Base-by-base conservation (phyloP, 208 protist genomes). In the Borovskyia barvae region DNA sequence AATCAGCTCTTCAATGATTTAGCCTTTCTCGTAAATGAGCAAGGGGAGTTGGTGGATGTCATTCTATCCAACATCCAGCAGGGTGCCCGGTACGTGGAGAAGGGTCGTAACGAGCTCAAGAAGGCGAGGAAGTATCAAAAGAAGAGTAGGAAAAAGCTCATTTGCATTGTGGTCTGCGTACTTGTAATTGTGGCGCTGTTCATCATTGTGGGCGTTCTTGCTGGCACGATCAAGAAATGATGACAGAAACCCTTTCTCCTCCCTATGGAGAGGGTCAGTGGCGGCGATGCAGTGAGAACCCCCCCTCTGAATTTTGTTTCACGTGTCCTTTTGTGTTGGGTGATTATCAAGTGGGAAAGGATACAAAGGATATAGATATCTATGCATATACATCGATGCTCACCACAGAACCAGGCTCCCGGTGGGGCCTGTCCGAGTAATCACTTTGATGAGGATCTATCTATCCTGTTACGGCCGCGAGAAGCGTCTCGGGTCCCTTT, bases 1-100 rank as follows among this genome's bases (percentile, higher is more conserved):
- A 87, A 94, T 41, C 89, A 92, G 63, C 70, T 95, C 52, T 95
- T 97, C 52, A 85, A 88, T 49, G 91, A 97, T 35, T 69, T 97
- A 0, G 91, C 88, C 32, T 78, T 93, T 50, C 72, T 97, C 20
- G 87, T 97, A 26, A 72, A 92, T 41, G 89, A 95, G 72, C 91
- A 97, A 43, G 85, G 80, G 2, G 84, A 97, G 42, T 20, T 92
- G 20, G 77, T 95, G 74, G 85, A 97, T 68, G 66, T 92, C 17
- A 83, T 97, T 55, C 55, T 87, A 7, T 59, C 51, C n/a, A 97
- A 97, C 56, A 66, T 97, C 15, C 67, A 82, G 20, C 55, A 26
- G 29, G 72, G 77, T 35, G 79, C 60, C 0, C 22, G 62, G 14
- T 93, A 86, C 65, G 72, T 94, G 7, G 82, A 91, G 64, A 53